Percentiles rank a stretch among this genome's conserved stretches.
phyloP scores from a whole-genome alignment of 371 early-diverging fungal species.

The Haplosporangium sp. region DNA sequence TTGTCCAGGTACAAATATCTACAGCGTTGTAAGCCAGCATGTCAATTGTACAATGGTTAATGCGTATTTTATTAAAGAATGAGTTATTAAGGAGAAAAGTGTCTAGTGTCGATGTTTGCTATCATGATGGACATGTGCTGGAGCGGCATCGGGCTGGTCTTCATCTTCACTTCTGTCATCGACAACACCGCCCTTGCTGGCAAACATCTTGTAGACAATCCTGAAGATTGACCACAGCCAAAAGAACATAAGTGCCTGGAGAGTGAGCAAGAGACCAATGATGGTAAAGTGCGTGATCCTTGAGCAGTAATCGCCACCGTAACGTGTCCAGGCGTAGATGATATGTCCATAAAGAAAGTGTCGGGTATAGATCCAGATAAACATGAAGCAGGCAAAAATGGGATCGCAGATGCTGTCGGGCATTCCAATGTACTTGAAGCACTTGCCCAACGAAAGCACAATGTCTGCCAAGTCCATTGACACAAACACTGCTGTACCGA shows the following conservation, averaged over 20 bases:
- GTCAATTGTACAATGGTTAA: too few species aligned
- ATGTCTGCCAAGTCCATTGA: conserved; percentile 73
- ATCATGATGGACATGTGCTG: conserved; percentile 21
- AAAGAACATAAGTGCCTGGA: conserved; percentile 62
- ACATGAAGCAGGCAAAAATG: conserved; percentile 63
- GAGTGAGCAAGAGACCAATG: conserved; percentile 17
- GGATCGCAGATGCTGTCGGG: conserved; percentile 57
- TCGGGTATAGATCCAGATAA: conserved; percentile 71
- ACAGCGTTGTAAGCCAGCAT: too few species aligned
- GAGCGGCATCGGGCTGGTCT: conserved; percentile 11
- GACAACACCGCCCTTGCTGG: conserved; percentile 67
- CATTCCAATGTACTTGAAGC: conserved; percentile 61
- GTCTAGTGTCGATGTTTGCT: conserved; percentile 8
- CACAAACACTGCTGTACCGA: conserved; percentile 68
- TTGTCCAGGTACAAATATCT: too few species aligned
- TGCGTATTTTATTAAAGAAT: too few species aligned
- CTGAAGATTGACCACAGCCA: conserved; percentile 75
- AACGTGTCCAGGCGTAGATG: conserved; percentile 45
- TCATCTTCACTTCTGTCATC: conserved; percentile 75
- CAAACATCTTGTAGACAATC: conserved; percentile 69
- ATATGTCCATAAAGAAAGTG: conserved; percentile 65
- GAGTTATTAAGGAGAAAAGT: too few species aligned
- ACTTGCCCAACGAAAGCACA: conserved; percentile 63
- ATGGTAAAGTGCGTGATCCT: conserved; percentile 17
- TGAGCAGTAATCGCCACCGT: conserved; percentile 35